phyloP scores from a whole-genome alignment of 2,329 filamentous ascomycete species.

The Trichophyton benhamiae region DNA sequence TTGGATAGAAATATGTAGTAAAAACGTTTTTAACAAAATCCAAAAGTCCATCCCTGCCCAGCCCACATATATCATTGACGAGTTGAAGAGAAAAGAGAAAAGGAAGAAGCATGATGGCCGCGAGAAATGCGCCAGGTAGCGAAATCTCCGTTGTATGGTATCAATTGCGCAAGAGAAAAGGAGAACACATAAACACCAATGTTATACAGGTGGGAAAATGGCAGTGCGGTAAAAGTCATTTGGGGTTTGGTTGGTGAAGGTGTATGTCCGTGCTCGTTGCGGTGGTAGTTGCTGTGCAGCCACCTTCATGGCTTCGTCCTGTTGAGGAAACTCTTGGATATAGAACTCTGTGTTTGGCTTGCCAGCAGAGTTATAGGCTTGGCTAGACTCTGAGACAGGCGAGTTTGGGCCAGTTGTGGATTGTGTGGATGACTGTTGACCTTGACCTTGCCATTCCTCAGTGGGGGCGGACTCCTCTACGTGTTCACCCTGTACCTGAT shows the following conservation, averaged over 20 bases:
- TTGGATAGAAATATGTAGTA: neutral
- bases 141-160: neutral
- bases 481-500: constrained; percentile 13
- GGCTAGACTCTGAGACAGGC: constrained; percentile 13
- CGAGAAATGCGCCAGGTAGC: neutral
- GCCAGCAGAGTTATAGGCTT: constrained; percentile 10
- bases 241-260: constrained; percentile 33
- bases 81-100: neutral
- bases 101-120: neutral
- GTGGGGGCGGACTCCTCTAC: constrained; percentile 16
- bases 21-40: neutral
- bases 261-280: constrained; percentile 33
- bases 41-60: neutral
- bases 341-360: constrained; percentile 30
- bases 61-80: constrained; percentile 1
- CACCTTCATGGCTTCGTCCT: constrained; percentile 32
- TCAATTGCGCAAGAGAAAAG: neutral
- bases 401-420: constrained; percentile 23
- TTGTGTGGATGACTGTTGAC: constrained; percentile 16
- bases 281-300: constrained; percentile 31
- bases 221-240: constrained; percentile 21
- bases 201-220: constrained; percentile 2
- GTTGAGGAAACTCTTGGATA: constrained; percentile 35
- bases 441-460: constrained; percentile 20
- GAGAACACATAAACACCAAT: neutral